Conservation (phyloP, 257 asterid genomes). For the Plantago elongata region DNA sequence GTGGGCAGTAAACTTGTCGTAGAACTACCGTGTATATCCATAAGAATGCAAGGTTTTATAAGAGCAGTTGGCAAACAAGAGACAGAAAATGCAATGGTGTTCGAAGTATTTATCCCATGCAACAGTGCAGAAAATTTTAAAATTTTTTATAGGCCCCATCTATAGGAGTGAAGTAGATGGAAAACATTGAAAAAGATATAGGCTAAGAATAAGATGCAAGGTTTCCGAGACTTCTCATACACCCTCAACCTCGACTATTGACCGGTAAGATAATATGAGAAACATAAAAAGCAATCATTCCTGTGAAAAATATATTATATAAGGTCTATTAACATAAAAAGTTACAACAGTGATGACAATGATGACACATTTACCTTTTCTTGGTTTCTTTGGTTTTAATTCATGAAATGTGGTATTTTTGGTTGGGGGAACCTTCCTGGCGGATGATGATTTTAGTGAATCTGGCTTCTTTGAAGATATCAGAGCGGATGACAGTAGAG, state of each 20-base stretch:
- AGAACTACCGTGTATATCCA: no score
- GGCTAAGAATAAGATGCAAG: not conserved
- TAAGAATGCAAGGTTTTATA: no score
- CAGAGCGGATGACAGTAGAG: slow-evolving; percentile 88
- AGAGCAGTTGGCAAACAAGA: no score
- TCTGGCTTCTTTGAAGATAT: slow-evolving; percentile 75
- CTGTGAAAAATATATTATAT: not conserved
- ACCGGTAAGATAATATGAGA: no score
- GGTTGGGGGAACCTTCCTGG: slow-evolving; percentile 41
- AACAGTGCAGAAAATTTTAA: no score
- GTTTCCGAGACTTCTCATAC: not conserved
- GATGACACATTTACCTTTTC: slow-evolving; percentile 33
- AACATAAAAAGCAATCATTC: not conserved
- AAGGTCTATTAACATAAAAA: slow-evolving; percentile 10
- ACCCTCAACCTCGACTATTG: no score
- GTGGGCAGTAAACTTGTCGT: no score
- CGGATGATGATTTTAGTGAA: slow-evolving; percentile 41
- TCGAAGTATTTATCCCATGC: no score
- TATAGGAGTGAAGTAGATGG: no score
- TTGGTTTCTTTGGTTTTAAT: slow-evolving; percentile 45
- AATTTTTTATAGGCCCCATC: no score
- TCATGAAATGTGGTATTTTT: slow-evolving; percentile 24
- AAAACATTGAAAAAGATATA: no score
- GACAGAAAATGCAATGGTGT: no score
- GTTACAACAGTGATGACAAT: slow-evolving; percentile 12